Evolutionary conservation across 2,329 filamentous ascomycete genomes (phyloP).

Genomic region (Pseudogymnoascus sp.): DNA sequence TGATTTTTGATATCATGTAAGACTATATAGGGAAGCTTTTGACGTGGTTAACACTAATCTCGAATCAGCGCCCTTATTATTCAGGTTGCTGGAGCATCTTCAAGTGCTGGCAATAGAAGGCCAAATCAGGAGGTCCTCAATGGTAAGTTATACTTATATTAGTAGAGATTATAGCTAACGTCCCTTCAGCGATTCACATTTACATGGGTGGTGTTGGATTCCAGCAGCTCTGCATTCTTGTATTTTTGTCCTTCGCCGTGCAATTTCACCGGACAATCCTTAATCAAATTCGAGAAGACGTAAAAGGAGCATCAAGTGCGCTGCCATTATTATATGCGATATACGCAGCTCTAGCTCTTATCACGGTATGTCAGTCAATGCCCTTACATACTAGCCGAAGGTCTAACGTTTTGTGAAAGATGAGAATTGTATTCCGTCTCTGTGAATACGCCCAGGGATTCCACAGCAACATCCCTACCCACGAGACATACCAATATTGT

Average conservation of each 20-base stretch:
- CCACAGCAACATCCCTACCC: conserved; percentile 24
- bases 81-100: conserved; percentile 17
- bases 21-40: background rate
- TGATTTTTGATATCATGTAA: conserved; percentile 23
- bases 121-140: conserved; percentile 18
- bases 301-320: background rate
- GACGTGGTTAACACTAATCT: conserved; percentile 4
- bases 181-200: conserved; percentile 32
- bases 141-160: conserved; percentile 11
- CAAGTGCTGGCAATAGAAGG: conserved; percentile 32
- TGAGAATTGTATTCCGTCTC: conserved; percentile 48
- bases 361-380: conserved; percentile 25
- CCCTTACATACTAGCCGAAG: background rate
- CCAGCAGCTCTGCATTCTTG: conserved; percentile 42
- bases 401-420: conserved; percentile 20
- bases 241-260: conserved; percentile 36
- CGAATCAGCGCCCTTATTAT: conserved; percentile 20
- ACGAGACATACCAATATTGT: conserved; percentile 28
- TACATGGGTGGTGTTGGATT: conserved; percentile 48
- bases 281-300: conserved; percentile 15
- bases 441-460: conserved; percentile 41
- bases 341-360: conserved; percentile 31
- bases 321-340: conserved; percentile 25
- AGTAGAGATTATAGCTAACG: conserved; percentile 21
- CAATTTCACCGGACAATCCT: conserved; percentile 28